Percentiles rank a stretch among this genome's conserved stretches.
Conservation (phyloP, 75 land plant species). For the Cupressus sempervirens region DNA sequence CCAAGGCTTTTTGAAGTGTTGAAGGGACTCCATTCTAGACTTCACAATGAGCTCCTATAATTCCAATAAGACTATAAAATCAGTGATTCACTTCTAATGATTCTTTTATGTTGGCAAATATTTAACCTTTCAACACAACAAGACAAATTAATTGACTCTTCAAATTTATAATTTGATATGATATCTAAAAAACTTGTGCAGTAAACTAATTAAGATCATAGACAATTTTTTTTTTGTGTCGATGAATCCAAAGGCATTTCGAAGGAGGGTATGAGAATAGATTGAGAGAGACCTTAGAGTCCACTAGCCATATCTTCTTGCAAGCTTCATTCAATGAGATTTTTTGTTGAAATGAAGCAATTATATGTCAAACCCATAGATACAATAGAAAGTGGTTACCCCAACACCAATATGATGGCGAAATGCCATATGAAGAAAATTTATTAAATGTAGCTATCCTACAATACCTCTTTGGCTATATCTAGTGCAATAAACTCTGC, state of each 20-base stretch:
- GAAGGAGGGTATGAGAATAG: not conserved
- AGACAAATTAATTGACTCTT: too few species aligned
- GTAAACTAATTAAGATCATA: not conserved
- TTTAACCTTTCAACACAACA: too few species aligned
- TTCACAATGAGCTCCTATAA: too few species aligned
- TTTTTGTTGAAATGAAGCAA: slow-evolving; percentile 23
- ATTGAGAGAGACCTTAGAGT: slow-evolving; percentile 34
- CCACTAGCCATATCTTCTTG: slow-evolving; percentile 38
- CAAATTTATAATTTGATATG: too few species aligned
- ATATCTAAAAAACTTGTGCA: too few species aligned
- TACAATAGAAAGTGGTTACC: too few species aligned
- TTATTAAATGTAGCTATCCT: not conserved
- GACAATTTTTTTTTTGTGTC: not conserved
- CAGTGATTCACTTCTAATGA: too few species aligned
- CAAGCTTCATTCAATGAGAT: slow-evolving; percentile 37
- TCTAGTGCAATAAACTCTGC: slow-evolving; percentile 86
- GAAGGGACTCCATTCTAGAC: too few species aligned
- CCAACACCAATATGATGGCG: not conserved
- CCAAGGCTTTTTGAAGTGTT: slow-evolving; percentile 75
- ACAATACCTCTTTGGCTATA: slow-evolving; percentile 58
- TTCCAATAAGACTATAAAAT: too few species aligned
- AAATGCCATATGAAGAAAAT: not conserved
- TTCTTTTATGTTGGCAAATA: too few species aligned
- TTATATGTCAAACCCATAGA: too few species aligned
- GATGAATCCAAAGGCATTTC: not conserved